Evolutionary conservation across 306 rosid genomes (phyloP).

Genomic region (Rosa lucieae): DNA sequence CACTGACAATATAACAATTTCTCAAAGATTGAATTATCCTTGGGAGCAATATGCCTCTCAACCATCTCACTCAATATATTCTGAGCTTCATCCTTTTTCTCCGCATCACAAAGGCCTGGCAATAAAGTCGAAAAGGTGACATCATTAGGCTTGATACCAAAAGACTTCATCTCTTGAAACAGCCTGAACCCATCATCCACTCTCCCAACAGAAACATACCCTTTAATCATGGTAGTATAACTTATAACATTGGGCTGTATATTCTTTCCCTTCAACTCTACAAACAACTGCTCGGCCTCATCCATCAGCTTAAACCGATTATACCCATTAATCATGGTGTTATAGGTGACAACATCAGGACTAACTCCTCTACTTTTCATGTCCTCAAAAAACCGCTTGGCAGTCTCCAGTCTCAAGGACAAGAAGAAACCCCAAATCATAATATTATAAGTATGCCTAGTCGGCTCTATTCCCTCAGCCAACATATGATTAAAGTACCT

Average conservation of each 20-base stretch:
- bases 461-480: slow-evolving; percentile 75
- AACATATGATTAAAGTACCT: slow-evolving; percentile 80
- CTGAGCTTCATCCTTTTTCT: slow-evolving; percentile 53
- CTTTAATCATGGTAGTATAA: slow-evolving; percentile 81
- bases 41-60: slow-evolving; percentile 57
- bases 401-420: slow-evolving; percentile 76
- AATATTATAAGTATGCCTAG: slow-evolving; percentile 71
- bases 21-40: slow-evolving; percentile 71
- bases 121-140: slow-evolving; percentile 69
- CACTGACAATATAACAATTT: slow-evolving; percentile 60
- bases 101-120: slow-evolving; percentile 80
- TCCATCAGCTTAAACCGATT: slow-evolving; percentile 73
- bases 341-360: slow-evolving; percentile 78
- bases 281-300: slow-evolving; percentile 74
- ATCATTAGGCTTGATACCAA: slow-evolving; percentile 72
- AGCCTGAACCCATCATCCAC: slow-evolving; percentile 54
- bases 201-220: slow-evolving; percentile 61
- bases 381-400: slow-evolving; percentile 71
- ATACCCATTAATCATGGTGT: slow-evolving; percentile 80
- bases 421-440: slow-evolving; percentile 91
- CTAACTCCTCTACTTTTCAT: slow-evolving; percentile 60
- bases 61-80: slow-evolving; percentile 74
- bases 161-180: slow-evolving; percentile 72
- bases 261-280: slow-evolving; percentile 76
- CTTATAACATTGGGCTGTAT: slow-evolving; percentile 70